These are phyloP conservation scores for Aspergillus cristatus DNA, from an alignment of 495 filamentous ascomycete genomes.

Conservation along the genomic window DNA sequence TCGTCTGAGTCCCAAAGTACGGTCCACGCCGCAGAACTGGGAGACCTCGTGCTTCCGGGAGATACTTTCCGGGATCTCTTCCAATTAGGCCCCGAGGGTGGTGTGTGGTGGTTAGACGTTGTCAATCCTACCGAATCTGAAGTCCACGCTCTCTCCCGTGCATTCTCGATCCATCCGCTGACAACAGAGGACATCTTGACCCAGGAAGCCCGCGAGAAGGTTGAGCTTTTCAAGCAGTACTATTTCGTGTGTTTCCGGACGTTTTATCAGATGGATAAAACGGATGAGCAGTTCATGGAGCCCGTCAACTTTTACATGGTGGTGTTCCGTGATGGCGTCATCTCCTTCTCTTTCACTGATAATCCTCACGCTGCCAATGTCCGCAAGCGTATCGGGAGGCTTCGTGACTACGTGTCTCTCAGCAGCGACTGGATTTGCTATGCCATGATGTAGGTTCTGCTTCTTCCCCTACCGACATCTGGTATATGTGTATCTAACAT, in stretches of 20 bases:
- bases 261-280: conserved; percentile 73
- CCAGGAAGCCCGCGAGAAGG: conserved; percentile 93
- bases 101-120: conserved; percentile 94
- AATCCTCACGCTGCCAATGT: conserved; percentile 82
- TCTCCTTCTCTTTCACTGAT: conserved; percentile 84
- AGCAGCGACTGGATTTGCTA: conserved; percentile 99
- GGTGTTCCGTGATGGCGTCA: conserved; percentile 89
- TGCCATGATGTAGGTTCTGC: conserved; percentile 72
- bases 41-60: conserved; percentile 76
- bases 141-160: conserved; percentile 74
- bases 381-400: conserved; percentile 78
- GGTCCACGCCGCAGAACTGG: conserved; percentile 80
- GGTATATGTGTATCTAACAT: conserved; percentile 5
- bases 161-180: conserved; percentile 87
- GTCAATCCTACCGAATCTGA: conserved; percentile 85
- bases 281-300: conserved; percentile 68
- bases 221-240: conserved; percentile 93
- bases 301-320: conserved; percentile 95
- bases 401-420: conserved; percentile 87
- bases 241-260: conserved; percentile 97
- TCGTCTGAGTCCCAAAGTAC: conserved; percentile 87
- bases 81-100: conserved; percentile 59
- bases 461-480: conserved; percentile 4
- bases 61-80: conserved; percentile 87
- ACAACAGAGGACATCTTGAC: conserved; percentile 91